These are phyloP conservation scores for Kalmusia sp. DNA, from an alignment of 2,329 filamentous ascomycete genomes.

Conservation along the genomic window DNA sequence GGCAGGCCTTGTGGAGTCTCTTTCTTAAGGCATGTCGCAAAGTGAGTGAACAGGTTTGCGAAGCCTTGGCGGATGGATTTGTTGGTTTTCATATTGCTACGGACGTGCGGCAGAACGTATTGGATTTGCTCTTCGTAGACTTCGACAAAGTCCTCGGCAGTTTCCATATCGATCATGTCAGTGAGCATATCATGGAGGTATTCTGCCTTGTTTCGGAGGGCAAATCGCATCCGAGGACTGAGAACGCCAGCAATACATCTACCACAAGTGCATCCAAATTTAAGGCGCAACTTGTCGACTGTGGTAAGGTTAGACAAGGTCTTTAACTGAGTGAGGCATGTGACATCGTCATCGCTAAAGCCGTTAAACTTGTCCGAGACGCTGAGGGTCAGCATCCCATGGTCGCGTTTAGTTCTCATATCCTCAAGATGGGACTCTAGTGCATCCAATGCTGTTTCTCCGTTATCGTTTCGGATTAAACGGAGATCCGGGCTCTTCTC, in stretches of 20 bases:
- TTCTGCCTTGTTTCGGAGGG: constrained; percentile 37
- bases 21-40: constrained; percentile 26
- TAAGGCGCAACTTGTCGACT: background rate
- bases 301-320: constrained; percentile 27
- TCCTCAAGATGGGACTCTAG: background rate
- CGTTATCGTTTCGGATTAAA: background rate
- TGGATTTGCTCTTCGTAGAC: constrained; percentile 23
- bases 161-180: constrained; percentile 17
- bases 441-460: constrained; percentile 3
- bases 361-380: constrained; percentile 45
- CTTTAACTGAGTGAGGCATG: constrained; percentile 35
- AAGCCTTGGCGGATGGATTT: constrained; percentile 46
- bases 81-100: constrained; percentile 40
- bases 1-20: background rate
- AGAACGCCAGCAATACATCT: constrained; percentile 38
- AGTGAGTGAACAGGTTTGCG: constrained; percentile 39
- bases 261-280: constrained; percentile 5
- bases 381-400: background rate
- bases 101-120: constrained; percentile 24
- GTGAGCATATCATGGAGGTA: constrained; percentile 25
- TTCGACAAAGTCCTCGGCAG: background rate
- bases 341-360: constrained; percentile 29
- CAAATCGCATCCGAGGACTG: constrained; percentile 46
- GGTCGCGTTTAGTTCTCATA: background rate
- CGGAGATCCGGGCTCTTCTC: background rate